phyloP scores from a whole-genome alignment of 2,329 filamentous ascomycete species.

The Rutstroemia sp. region DNA sequence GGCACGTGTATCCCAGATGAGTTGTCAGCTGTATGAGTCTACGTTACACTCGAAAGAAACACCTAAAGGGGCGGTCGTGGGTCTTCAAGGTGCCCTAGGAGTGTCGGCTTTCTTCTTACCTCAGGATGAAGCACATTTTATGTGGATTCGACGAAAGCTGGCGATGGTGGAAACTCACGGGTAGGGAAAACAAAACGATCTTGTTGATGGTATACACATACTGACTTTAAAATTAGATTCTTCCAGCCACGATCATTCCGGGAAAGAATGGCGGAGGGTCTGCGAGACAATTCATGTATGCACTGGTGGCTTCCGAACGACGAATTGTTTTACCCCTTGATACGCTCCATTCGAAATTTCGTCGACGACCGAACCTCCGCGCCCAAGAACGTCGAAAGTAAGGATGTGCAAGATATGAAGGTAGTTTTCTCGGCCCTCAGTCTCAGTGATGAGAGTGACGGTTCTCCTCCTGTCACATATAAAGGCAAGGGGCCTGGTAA shows the following conservation, averaged over 20 bases:
- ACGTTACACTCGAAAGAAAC: constrained; percentile 64
- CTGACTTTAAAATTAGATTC: constrained; percentile 50
- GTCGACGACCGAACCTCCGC: constrained; percentile 67
- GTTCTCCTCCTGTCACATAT: background rate
- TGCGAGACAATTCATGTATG: constrained; percentile 61
- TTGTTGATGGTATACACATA: background rate
- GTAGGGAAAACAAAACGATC: constrained; percentile 39
- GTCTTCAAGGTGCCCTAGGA: constrained; percentile 67
- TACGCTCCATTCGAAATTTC: constrained; percentile 72
- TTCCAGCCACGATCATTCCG: constrained; percentile 73
- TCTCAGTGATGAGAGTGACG: constrained; percentile 36
- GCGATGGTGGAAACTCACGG: constrained; percentile 71
- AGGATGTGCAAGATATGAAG: constrained; percentile 67
- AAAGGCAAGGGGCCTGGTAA: constrained; percentile 9
- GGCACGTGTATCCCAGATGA: constrained; percentile 54
- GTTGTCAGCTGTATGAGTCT: constrained; percentile 73
- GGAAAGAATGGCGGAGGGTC: constrained; percentile 66
- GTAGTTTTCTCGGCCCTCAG: constrained; percentile 62
- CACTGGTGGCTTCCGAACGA: constrained; percentile 88
- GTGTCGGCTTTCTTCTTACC: constrained; percentile 77
- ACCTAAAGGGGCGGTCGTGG: constrained; percentile 62
- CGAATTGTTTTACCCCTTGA: constrained; percentile 64
- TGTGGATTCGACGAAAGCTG: constrained; percentile 76
- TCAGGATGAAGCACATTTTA: constrained; percentile 60
- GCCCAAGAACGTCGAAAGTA: constrained; percentile 47